These are phyloP conservation scores for Rosa multiflora DNA, from an alignment of 306 rosid genomes.

Conservation along the genomic window DNA sequence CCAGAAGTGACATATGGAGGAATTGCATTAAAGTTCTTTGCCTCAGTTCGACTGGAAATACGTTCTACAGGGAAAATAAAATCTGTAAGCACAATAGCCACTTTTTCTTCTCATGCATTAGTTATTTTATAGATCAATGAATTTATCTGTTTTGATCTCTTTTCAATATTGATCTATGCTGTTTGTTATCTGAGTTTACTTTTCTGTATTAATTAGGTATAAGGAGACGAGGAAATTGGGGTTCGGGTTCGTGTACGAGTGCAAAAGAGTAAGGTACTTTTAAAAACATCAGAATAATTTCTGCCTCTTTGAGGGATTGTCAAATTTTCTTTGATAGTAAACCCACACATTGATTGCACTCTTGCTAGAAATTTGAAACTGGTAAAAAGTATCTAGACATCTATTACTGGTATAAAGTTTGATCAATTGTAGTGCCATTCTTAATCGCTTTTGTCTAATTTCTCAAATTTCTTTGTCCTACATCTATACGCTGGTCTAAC, in stretches of 20 bases:
- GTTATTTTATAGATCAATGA: slow-evolving; percentile 10
- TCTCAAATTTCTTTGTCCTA: neutral
- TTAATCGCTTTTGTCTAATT: neutral
- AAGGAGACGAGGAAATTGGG: slow-evolving; percentile 98
- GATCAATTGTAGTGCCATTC: neutral
- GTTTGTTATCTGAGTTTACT: slow-evolving; percentile 23
- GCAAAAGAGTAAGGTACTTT: slow-evolving; percentile 90
- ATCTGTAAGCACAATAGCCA: slow-evolving; percentile 71
- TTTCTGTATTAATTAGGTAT: slow-evolving; percentile 47
- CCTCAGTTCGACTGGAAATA: slow-evolving; percentile 93
- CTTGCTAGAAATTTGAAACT: neutral
- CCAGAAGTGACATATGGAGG: slow-evolving; percentile 99
- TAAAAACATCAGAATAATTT: neutral
- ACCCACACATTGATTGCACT: neutral
- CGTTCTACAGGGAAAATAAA: slow-evolving; percentile 94
- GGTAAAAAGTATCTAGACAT: neutral
- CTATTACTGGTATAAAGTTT: neutral
- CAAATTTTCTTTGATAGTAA: neutral
- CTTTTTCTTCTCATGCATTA: neutral
- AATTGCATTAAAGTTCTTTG: slow-evolving; percentile 95
- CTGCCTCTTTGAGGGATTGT: neutral
- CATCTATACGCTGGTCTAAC: neutral
- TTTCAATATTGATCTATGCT: slow-evolving; percentile 20
- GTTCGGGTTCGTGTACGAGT: slow-evolving; percentile 90
- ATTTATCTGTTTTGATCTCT: slow-evolving; percentile 12